These are phyloP conservation scores for Suillus clintonianus DNA, from an alignment of 768 basidiomycete genomes.

Conservation along the genomic window DNA sequence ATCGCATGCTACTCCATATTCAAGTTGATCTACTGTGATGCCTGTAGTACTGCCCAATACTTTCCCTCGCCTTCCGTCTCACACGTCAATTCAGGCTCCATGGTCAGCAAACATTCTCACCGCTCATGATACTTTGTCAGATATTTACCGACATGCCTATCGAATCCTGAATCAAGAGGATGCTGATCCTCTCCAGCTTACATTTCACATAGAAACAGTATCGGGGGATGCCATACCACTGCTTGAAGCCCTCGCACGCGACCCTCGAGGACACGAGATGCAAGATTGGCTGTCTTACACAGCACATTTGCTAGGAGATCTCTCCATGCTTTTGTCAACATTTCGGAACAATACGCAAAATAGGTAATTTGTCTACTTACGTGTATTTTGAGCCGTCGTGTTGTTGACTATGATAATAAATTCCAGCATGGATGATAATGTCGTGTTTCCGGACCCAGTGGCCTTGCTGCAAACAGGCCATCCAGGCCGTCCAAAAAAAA, in stretches of 20 bases:
- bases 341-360: not conserved
- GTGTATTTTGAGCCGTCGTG: too few species aligned
- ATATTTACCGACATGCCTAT: constrained; percentile 9
- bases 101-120: constrained; percentile 4
- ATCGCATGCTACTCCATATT: too few species aligned
- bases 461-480: not conserved
- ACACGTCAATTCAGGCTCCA: not conserved
- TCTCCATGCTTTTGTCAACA: not conserved
- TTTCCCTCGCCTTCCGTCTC: not conserved
- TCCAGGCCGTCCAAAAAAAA: constrained; percentile 9
- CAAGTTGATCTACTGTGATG: not conserved
- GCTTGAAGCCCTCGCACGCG: constrained; percentile 6
- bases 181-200: not conserved
- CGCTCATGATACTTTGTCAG: constrained; percentile 1
- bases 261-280: not conserved
- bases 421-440: not conserved
- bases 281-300: not conserved
- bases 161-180: constrained; percentile 8
- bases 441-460: constrained; percentile 2
- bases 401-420: not conserved
- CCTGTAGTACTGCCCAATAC: not conserved
- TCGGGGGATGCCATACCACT: constrained; percentile 7
- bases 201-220: constrained; percentile 5
- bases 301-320: not conserved
- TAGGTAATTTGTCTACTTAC: too few species aligned